These are phyloP conservation scores for Emergomyces africanus DNA, from an alignment of 2,329 filamentous ascomycete species.

Conservation along the genomic window DNA sequence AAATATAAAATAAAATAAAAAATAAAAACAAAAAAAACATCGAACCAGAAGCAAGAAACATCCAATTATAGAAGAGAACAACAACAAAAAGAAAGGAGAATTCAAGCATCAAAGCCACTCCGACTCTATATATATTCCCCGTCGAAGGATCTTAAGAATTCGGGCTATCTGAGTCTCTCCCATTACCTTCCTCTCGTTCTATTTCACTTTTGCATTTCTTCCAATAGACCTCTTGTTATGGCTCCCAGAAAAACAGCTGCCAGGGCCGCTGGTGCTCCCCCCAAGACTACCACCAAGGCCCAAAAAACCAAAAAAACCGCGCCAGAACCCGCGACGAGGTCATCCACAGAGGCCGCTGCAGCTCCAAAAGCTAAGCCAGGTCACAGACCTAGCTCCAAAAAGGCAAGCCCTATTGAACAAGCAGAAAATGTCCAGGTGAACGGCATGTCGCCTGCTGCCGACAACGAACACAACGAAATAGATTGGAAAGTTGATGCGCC, in stretches of 20 bases:
- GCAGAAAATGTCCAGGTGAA: slow-evolving; percentile 1
- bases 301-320: slow-evolving; percentile 15
- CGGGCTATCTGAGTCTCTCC: background rate
- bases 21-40: background rate
- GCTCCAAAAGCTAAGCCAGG: slow-evolving; percentile 12
- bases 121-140: background rate
- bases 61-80: too few relatives aligned
- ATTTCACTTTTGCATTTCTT: background rate
- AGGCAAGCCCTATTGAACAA: background rate
- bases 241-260: slow-evolving; percentile 18
- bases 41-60: too few relatives aligned
- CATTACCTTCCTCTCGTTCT: background rate
- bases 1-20: background rate
- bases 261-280: slow-evolving; percentile 13
- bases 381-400: background rate
- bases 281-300: slow-evolving; percentile 15
- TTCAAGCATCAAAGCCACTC: background rate
- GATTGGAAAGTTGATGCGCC: background rate
- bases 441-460: background rate
- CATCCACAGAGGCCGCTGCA: slow-evolving; percentile 5
- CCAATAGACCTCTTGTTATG: slow-evolving; percentile 4
- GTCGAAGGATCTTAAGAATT: background rate
- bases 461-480: background rate
- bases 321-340: slow-evolving; percentile 10
- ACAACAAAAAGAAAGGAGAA: background rate